Conservation (phyloP, 2,329 filamentous ascomycete species). For the Setomelanomma holmii region DNA sequence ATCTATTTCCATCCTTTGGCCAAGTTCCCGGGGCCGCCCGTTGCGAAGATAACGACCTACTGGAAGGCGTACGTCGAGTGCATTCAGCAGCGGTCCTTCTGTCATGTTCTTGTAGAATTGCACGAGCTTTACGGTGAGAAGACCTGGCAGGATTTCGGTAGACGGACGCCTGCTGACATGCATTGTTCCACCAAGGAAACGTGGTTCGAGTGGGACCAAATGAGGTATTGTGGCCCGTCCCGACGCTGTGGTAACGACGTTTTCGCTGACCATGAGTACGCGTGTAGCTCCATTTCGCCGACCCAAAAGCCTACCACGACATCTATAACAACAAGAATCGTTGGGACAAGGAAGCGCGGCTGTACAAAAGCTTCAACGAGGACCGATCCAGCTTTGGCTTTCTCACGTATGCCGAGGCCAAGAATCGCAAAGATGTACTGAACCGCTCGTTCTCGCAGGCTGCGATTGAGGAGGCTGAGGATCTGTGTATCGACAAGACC, state of each 20-base stretch:
- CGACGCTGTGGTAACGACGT: not conserved
- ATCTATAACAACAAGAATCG: slow-evolving; percentile 53
- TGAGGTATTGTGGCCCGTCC: slow-evolving; percentile 21
- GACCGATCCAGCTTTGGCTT: slow-evolving; percentile 54
- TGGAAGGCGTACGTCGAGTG: slow-evolving; percentile 42
- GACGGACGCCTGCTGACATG: slow-evolving; percentile 11
- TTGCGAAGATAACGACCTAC: slow-evolving; percentile 28
- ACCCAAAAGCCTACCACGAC: slow-evolving; percentile 52
- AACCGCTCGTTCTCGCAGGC: slow-evolving; percentile 52
- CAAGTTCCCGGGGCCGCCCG: slow-evolving; percentile 51
- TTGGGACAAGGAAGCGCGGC: slow-evolving; percentile 52
- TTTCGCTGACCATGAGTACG: not conserved
- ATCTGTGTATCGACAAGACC: slow-evolving; percentile 47
- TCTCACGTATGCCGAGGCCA: slow-evolving; percentile 49
- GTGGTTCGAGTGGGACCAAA: slow-evolving; percentile 39
- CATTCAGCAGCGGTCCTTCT: slow-evolving; percentile 35
- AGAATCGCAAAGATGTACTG: slow-evolving; percentile 52
- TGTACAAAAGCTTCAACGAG: slow-evolving; percentile 53
- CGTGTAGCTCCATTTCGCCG: slow-evolving; percentile 53
- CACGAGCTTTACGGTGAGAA: slow-evolving; percentile 38
- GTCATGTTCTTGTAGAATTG: slow-evolving; percentile 32
- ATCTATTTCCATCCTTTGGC: slow-evolving; percentile 53
- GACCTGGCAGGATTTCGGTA: not conserved
- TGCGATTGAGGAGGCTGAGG: slow-evolving; percentile 47
- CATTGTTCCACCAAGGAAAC: slow-evolving; percentile 19